Conservation (phyloP, 169 alveolate species). For the Plasmodium vivax region DNA sequence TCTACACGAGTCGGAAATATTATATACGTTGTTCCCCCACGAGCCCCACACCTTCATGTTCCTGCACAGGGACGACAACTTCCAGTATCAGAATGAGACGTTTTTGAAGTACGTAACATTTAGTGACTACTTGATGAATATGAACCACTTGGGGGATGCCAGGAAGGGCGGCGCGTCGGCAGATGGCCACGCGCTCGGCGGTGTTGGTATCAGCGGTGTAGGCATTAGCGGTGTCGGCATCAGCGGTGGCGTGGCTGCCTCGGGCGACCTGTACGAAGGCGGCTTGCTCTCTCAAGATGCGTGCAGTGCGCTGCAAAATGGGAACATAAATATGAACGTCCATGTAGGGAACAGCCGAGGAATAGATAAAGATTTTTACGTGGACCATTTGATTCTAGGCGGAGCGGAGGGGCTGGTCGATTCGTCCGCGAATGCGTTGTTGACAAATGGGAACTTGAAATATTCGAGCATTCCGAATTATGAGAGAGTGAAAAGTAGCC, state of each 20-base stretch:
- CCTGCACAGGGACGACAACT: slow-evolving; percentile 34
- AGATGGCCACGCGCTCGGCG: background rate
- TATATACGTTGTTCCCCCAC: slow-evolving; percentile 49
- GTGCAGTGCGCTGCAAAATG: background rate
- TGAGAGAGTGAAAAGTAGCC: slow-evolving; percentile 21
- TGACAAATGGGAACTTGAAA: slow-evolving; percentile 24
- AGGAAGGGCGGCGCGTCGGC: background rate
- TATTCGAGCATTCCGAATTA: slow-evolving; percentile 39
- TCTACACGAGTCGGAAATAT: slow-evolving; percentile 35
- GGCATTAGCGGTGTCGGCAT: background rate
- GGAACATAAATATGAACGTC: background rate
- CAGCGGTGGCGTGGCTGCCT: background rate
- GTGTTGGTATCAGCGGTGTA: background rate
- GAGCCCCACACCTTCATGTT: slow-evolving; percentile 62
- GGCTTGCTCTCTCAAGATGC: slow-evolving; percentile 1
- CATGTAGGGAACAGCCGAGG: background rate
- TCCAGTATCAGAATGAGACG: slow-evolving; percentile 52
- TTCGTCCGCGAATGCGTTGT: background rate
- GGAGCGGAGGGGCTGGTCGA: background rate
- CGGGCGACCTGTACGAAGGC: background rate
- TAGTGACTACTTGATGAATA: slow-evolving; percentile 28
- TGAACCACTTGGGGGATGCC: background rate
- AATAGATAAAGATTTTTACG: slow-evolving; percentile 49
- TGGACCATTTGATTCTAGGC: slow-evolving; percentile 49
- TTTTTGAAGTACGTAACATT: slow-evolving; percentile 32